phyloP scores from a whole-genome alignment of 768 basidiomycete genomes.

The Cystofilobasidium bisporidii region DNA sequence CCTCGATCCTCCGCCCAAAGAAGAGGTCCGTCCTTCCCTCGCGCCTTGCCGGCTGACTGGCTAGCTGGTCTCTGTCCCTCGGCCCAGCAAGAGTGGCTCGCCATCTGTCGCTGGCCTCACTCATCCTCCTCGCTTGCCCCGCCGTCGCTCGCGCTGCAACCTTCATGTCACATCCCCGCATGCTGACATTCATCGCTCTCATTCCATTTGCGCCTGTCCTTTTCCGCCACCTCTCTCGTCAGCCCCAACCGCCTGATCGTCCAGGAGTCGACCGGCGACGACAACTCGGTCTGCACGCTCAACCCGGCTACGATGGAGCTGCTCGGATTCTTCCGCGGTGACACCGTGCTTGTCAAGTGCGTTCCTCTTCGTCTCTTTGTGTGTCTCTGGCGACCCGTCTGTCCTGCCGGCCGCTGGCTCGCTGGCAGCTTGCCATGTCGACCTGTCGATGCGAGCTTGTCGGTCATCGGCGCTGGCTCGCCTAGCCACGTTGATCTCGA shows the following conservation, averaged over 20 bases:
- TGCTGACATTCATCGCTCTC: not conserved
- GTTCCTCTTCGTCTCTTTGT: constrained; percentile 29
- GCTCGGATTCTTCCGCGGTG: constrained; percentile 87
- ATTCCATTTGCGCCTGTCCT: constrained; percentile 22
- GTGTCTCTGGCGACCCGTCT: too few relatives aligned
- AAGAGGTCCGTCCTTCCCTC: constrained; percentile 58
- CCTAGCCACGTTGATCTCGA: too few relatives aligned
- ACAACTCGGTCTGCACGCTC: constrained; percentile 86
- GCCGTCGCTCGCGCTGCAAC: not conserved
- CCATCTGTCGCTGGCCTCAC: not conserved
- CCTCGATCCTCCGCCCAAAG: constrained; percentile 92
- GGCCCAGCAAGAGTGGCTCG: too few relatives aligned
- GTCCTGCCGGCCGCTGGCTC: too few relatives aligned
- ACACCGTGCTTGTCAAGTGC: constrained; percentile 87
- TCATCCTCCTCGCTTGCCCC: not conserved
- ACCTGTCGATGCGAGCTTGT: too few relatives aligned
- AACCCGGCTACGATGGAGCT: constrained; percentile 95
- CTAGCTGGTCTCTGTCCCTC: too few relatives aligned
- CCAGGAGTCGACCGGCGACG: constrained; percentile 69
- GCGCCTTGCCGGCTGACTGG: too few relatives aligned
- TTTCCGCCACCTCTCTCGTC: constrained; percentile 31
- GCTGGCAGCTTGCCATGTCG: too few relatives aligned
- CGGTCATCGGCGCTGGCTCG: too few relatives aligned
- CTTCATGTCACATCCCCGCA: too few relatives aligned
- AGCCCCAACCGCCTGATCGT: constrained; percentile 97